Evolutionary conservation across 352 stramenopile genomes (phyloP), one percentile per base, ranked within the genome.

Genomic region (Thalassiosira pacifica): DNA sequence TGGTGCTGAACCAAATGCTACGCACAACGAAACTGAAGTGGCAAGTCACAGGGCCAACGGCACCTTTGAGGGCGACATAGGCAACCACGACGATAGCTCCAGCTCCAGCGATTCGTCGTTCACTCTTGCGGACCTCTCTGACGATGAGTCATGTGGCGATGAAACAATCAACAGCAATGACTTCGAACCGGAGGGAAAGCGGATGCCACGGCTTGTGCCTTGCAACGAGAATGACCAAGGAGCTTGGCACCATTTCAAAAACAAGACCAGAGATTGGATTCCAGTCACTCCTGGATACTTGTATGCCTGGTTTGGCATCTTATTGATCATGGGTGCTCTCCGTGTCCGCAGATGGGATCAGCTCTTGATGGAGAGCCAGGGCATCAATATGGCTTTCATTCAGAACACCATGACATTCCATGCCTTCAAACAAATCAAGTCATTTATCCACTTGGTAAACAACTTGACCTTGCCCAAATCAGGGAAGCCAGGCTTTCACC

Each of bases 351-450:
- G 5, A 32, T 57, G 64, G 64, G 64, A 55, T 53, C n/a, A 10
- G 24, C 3, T 55, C 2, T 72, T 27, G 64, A 72, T 72, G 64
- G 32, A 72, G 26, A 55, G 11, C 10, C 64, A 11, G 9, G 64
- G 64, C 27, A 52, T 72, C 32, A 72, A 52, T 13, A n/a, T 57
- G 8, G 3, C 27, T 5, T 72, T 57, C 64, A 57, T 72, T 16
- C 13, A 72, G 31, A 72, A 72, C 32, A 22, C 29, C 9, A 72
- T 72, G 64, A 55, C 64, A 6, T 9, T 18, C 13, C 3, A 55
- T 13, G 64, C 64, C 4, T 72, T 72, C 32, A 55, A 72, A 32
- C 32, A 72, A 22, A 57, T 72, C 8, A 72, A 72, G 42, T 55
- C 9, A 6, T 72, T 55, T 32, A 57, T 72, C 11, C 64, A 72